A percentile compares a stretch with the other conserved stretches of the same genome.
Conservation (phyloP, 2,329 filamentous ascomycete genomes). For the Colletotrichum siamense region DNA sequence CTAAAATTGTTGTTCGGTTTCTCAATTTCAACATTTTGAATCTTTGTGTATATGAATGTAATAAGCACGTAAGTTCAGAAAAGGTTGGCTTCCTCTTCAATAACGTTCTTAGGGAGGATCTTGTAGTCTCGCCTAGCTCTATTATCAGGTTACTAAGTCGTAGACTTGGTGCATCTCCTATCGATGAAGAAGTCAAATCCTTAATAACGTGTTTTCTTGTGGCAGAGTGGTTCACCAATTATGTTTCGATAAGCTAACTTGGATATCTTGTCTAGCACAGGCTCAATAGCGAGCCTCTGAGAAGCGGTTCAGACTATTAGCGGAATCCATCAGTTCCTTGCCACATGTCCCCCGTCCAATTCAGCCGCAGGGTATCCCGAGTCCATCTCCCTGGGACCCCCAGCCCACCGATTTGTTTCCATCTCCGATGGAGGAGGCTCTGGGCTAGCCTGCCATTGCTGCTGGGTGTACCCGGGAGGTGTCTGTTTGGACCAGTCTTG, state of each 20-base stretch:
- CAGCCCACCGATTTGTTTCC: not conserved
- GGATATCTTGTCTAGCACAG: not conserved
- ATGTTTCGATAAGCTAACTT: not conserved
- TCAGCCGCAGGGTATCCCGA: not conserved
- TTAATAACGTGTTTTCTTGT: not conserved
- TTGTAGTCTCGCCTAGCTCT: not conserved
- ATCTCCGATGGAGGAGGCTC: not conserved
- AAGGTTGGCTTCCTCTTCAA: not conserved
- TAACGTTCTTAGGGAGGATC: not conserved
- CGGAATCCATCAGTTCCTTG: not conserved
- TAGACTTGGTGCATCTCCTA: not conserved
- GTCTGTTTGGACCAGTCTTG: not conserved
- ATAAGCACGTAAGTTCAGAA: no score
- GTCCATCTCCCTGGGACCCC: not conserved
- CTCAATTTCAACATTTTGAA: rapidly evolving
- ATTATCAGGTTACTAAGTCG: not conserved
- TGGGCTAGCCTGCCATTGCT: not conserved
- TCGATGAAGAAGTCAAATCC: not conserved
- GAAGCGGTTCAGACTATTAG: not conserved
- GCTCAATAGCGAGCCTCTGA: not conserved
- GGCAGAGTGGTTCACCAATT: not conserved
- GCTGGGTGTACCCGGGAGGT: not conserved
- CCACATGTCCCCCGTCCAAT: not conserved
- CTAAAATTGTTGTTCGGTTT: not conserved
- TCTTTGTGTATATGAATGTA: no score